Evolutionary conservation across 768 basidiomycete species (phyloP), one percentile per base, ranked within the genome.

Genomic region (Rhodotorula babjevae): DNA sequence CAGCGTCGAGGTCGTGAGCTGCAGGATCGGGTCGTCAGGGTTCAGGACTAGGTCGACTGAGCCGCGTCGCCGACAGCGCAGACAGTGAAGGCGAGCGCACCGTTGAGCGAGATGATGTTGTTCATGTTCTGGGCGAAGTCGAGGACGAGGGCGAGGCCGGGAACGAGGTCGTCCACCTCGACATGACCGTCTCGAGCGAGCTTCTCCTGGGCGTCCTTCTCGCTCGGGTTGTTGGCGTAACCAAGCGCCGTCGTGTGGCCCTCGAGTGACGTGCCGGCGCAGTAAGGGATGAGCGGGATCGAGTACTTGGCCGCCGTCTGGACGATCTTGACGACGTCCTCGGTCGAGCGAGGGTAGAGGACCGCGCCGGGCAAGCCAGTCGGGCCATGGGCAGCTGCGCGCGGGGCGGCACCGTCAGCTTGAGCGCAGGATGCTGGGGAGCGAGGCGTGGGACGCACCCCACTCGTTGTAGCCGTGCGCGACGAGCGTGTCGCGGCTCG

Each of bases 191-290:
- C 70, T n/a, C 60, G 46, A 0, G 56, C 47, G 27, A 66, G 61
- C 55, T 72, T 69, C 33, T 65, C 68, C 36, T 64, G 61, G 27
- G 59, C 65, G 10, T 19, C 21, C 46, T 59, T 61, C 33, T 73
- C 72, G 18, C 23, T 33, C 16, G 72, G 72, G 72, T 68, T 73
- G 52, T 65, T 67, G n/a, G 68, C 31, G 53, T 68, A 74, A 3
- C 64, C 69, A 46, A 71, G 66, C 18, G 75, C 63, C 19, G 50
- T 40, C 56, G 77, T 65, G 71, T 78, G 77, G n/a, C 77, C 92
- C 79, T 95, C 93, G n/a, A 94, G 84, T 77, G 89, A 90, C 0
- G 92, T 95, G 19, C 90, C 92, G 3, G 92, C 93, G 61, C 89
- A 87, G 77, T 89, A 93, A 5, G 92, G 87, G 25, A 87, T 87